phyloP scores from a whole-genome alignment of 2,329 filamentous ascomycete species.

The Aspergillus costaricaensis region DNA sequence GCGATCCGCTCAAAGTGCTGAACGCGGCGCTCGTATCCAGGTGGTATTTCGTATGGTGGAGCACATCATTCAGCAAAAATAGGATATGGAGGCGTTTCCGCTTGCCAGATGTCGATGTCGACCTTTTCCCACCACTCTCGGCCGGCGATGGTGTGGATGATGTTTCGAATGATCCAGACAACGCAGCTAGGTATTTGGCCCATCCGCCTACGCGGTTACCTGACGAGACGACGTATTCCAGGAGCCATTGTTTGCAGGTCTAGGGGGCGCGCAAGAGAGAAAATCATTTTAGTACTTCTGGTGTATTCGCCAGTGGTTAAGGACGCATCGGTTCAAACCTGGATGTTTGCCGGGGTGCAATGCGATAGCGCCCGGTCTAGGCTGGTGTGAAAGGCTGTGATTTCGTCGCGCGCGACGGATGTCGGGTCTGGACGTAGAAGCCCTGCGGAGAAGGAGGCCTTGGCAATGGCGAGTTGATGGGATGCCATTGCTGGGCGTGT shows the following conservation, averaged over 20 bases:
- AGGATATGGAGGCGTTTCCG: slow-evolving; percentile 74
- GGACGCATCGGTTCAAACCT: slow-evolving; percentile 67
- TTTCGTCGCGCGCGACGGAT: slow-evolving; percentile 67
- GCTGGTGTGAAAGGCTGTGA: slow-evolving; percentile 67
- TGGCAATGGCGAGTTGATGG: slow-evolving; percentile 73
- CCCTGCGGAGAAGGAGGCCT: slow-evolving; percentile 73
- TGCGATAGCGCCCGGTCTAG: slow-evolving; percentile 66
- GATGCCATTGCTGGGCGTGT: slow-evolving; percentile 56
- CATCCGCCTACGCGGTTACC: slow-evolving; percentile 65
- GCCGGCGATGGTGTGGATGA: slow-evolving; percentile 19
- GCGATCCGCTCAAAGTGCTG: slow-evolving; percentile 54
- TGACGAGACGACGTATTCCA: slow-evolving; percentile 70
- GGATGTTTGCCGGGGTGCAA: slow-evolving; percentile 79
- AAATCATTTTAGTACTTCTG: slow-evolving; percentile 39
- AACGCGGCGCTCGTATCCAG: slow-evolving; percentile 47
- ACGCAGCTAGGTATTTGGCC: slow-evolving; percentile 72
- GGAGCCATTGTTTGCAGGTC: slow-evolving; percentile 86
- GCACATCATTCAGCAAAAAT: slow-evolving; percentile 75
- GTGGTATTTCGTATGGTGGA: slow-evolving; percentile 67
- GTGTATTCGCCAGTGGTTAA: slow-evolving; percentile 21
- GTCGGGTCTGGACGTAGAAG: slow-evolving; percentile 74
- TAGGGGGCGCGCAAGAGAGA: slow-evolving; percentile 44
- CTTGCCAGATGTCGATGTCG: slow-evolving; percentile 54
- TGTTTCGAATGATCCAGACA: slow-evolving; percentile 61
- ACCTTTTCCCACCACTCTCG: slow-evolving; percentile 22